Evolutionary conservation across 805 yeast genomes (phyloP).

Genomic region (Saturnispora dispora): DNA sequence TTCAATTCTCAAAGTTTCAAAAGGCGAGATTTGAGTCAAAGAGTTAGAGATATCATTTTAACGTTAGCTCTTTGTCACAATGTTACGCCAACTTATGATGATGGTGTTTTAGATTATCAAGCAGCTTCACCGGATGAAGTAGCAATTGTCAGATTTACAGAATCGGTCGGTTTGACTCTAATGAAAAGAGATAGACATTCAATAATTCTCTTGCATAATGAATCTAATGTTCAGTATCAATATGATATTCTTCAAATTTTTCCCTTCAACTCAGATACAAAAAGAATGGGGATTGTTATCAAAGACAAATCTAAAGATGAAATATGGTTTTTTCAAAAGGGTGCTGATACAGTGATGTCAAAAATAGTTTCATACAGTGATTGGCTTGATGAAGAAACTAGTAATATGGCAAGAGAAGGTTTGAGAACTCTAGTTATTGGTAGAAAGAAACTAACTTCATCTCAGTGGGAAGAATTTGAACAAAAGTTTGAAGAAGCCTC

Average conservation of each 20-base stretch:
- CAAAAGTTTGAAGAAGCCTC: constrained; percentile 64
- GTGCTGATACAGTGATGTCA: constrained; percentile 94
- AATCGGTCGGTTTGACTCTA: constrained; percentile 72
- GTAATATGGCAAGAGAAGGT: constrained; percentile 98
- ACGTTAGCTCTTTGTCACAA: constrained; percentile 94
- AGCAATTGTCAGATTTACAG: constrained; percentile 91
- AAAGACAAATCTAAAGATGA: constrained; percentile 56
- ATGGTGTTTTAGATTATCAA: constrained; percentile 66
- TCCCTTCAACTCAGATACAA: constrained; percentile 93
- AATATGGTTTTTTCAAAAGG: constrained; percentile 80
- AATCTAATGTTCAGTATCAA: constrained; percentile 40
- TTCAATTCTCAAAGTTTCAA: constrained; percentile 24
- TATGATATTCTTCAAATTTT: constrained; percentile 74
- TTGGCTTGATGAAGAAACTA: constrained; percentile 97
- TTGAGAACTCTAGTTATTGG: constrained; percentile 90
- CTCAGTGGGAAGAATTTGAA: constrained; percentile 53
- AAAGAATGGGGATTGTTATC: constrained; percentile 90
- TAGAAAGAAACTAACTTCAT: constrained; percentile 55
- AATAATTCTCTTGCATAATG: constrained; percentile 57
- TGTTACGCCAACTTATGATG: constrained; percentile 87
- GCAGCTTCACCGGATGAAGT: constrained; percentile 99
- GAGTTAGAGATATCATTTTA: constrained; percentile 71
- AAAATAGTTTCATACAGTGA: constrained; percentile 76
- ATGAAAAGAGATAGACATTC: constrained; percentile 74
- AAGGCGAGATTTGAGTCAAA: constrained; percentile 61